Base-by-base conservation (phyloP, 495 filamentous ascomycete genomes). In the Penicillium egyptiacum region DNA sequence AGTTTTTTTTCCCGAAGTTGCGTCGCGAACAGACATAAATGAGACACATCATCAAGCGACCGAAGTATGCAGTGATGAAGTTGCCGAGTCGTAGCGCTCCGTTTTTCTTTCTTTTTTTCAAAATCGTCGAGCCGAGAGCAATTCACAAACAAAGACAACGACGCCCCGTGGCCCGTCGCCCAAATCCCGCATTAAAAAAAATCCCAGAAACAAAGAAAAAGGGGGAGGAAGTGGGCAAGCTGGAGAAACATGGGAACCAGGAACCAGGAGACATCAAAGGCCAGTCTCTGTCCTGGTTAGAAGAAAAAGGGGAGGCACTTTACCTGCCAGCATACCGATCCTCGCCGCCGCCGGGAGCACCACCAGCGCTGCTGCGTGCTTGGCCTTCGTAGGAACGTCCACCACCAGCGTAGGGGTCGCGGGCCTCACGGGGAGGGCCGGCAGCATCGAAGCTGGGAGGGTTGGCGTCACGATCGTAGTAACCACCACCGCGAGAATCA, bases 381-480 rank as follows among this genome's bases (percentile, higher is more conserved):
- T 55, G 76, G 47, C 68, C 63, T 50, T 83, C 81, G 64, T 83
- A 81, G 63, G 81, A 80, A 59, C 78, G 71, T 33, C 53, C 53
- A 63, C 72, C 60, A 55, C 60, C 52, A 30, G 79, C 75, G 63
- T 86, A 87, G 50, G 80, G 71, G 53, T 86, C 87, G 57, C 87
- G 84, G 58, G 74, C 71, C 35, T 87, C 86, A 60, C 78, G 77
- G 58, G 85, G 84, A 68, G 84, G 76, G 19, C 46, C 55, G 61
- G 78, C 83, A 54, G 81, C 63, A 41, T 86, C 86, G 56, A 69
- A 75, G 58, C 69, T 70, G 57, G 61, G 46, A 62, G 69, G 60
- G 62, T 71, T 71, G 55, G 70, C 72, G 61, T 72, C 70, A 59
- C 63, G 66, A 25, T 75, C 80, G 60, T 86, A 73, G 66, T 80